phyloP scores from a whole-genome alignment of 2,329 filamentous ascomycete genomes.

The Ophiostoma pallidulum region DNA sequence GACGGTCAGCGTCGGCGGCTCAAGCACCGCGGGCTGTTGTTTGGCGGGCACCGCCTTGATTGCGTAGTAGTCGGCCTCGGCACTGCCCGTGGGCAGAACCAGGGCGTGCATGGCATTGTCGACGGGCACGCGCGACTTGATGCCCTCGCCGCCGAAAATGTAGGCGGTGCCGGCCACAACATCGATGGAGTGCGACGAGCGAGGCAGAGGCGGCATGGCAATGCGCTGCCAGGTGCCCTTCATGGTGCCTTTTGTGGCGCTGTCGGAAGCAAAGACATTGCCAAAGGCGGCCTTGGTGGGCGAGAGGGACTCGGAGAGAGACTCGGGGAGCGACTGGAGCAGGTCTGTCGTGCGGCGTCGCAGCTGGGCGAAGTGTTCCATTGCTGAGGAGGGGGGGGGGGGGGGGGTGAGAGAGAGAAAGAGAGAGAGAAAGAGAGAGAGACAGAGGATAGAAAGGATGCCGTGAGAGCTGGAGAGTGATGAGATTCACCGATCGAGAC shows the following conservation, averaged over 20 bases:
- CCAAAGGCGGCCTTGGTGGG: constrained; percentile 10
- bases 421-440: background rate
- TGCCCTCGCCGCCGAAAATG: constrained; percentile 65
- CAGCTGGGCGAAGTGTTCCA: constrained; percentile 45
- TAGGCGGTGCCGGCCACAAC: constrained; percentile 46
- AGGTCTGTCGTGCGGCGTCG: constrained; percentile 48
- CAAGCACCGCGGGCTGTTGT: background rate
- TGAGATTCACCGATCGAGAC: too few relatives aligned
- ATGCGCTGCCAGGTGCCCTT: constrained; percentile 55
- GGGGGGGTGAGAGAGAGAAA: background rate
- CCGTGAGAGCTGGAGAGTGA: too few relatives aligned
- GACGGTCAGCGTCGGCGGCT: constrained; percentile 22
- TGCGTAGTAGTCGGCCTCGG: constrained; percentile 49
- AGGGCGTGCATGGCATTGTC: constrained; percentile 66
- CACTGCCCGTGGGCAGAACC: constrained; percentile 47
- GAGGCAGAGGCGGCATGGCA: constrained; percentile 45
- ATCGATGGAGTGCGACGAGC: constrained; percentile 66
- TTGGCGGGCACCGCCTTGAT: constrained; percentile 36
- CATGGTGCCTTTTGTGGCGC: constrained; percentile 25
- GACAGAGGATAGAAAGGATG: background rate
- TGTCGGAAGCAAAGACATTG: background rate
- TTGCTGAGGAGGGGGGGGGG: constrained; percentile 19
- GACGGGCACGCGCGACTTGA: constrained; percentile 48
- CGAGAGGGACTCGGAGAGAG: constrained; percentile 25
- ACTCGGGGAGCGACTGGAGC: constrained; percentile 40